Percentiles rank a stretch among this genome's conserved stretches.
phyloP scores from a whole-genome alignment of 306 rosid species.

The Spatholobus suberectus region DNA sequence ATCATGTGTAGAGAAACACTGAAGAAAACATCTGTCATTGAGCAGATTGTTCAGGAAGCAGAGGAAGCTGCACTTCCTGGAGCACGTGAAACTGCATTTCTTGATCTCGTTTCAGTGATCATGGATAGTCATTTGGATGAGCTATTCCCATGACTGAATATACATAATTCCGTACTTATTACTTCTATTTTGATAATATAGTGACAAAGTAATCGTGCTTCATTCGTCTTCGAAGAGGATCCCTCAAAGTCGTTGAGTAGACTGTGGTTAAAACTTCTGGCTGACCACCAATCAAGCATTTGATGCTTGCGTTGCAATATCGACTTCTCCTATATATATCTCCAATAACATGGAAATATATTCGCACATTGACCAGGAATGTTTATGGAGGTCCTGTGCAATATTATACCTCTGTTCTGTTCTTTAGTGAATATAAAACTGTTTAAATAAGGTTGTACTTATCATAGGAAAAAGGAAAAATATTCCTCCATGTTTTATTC shows the following conservation, averaged over 20 bases:
- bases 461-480: not conserved
- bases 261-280: constrained; percentile 28
- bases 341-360: constrained; percentile 28
- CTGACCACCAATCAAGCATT: not conserved
- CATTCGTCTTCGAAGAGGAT: not conserved
- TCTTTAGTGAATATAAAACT: constrained; percentile 24
- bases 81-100: constrained; percentile 58
- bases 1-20: constrained; percentile 68
- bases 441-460: constrained; percentile 16
- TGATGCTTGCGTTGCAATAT: constrained; percentile 24
- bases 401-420: constrained; percentile 7
- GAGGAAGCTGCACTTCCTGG: constrained; percentile 57
- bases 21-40: constrained; percentile 60
- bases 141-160: constrained; percentile 38
- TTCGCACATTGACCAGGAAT: constrained; percentile 32
- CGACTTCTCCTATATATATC: not conserved
- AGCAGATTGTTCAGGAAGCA: constrained; percentile 62
- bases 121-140: constrained; percentile 59
- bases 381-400: constrained; percentile 27
- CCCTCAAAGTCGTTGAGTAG: not conserved
- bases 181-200: not conserved
- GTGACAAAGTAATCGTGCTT: constrained; percentile 27
- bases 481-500: not conserved
- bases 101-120: constrained; percentile 54
- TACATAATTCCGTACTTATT: not conserved